Evolutionary conservation across 192 early-diverging fungal genomes (phyloP), one percentile per base, ranked within the genome.

Genomic region (Coemansia sp.): DNA sequence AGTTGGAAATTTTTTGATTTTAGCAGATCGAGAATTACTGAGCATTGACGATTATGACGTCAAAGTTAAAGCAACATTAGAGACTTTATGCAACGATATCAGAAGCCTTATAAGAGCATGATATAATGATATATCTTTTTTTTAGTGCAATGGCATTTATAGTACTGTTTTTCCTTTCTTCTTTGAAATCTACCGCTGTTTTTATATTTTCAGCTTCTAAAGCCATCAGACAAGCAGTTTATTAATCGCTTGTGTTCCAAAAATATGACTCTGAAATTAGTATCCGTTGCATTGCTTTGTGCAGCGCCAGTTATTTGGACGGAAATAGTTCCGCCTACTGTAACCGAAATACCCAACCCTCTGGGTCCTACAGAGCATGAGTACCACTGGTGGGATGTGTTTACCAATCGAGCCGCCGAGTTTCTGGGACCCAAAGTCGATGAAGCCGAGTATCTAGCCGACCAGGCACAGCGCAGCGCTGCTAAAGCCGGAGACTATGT

Each of bases 301-400:
- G 33, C 20, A 19, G 43, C 36, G 10, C 55, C 13, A 3, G 3
- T n/a, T 9, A 52, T 36, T 1, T 18, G 15, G 3, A 56, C 57
- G 3, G 70, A 72, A 21, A n/a, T 66, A 21, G 65, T 48, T 4
- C 55, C 60, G 10, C 51, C 63, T 14, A 31, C 65, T 5, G 71
- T 57, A 28, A 50, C 53, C 3, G 50, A 45, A 15, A 37, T 55
- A n/a, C 42, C 51, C 11, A 16, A 40, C 1, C 40, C 48, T 11
- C 28, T 45, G 14, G 48, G 21, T 13, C 53, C 35, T 33, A 35
- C 50, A 18, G 56, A 56, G 13, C 46, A 52, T 31, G 60, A 61
- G 42, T 69, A 62, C 20, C 72, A 65, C 50, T 68, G 57, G 72
- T 76, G 72, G 72, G 66, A 69, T 46, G 66, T 58, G 18, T 37